phyloP scores from a whole-genome alignment of 768 basidiomycete species.

The Multifurca ochricompacta region DNA sequence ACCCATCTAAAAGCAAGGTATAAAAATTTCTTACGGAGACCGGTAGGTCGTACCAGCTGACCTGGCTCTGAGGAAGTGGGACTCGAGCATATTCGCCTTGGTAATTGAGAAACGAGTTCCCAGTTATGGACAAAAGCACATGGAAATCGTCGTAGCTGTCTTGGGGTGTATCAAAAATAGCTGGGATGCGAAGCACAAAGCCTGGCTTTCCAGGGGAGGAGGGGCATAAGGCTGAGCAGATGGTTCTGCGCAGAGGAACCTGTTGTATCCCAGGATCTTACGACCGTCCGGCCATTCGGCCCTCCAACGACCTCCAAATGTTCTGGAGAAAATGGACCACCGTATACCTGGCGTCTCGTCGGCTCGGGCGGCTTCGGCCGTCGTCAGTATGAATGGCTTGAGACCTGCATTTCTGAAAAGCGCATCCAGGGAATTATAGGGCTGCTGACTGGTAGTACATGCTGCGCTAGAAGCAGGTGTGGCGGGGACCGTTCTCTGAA shows the following conservation, averaged over 20 bases:
- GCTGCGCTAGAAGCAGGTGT: too few species aligned
- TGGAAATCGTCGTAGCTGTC: neutral
- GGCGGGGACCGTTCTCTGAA: neutral
- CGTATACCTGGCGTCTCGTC: neutral
- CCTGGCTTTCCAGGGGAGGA: neutral
- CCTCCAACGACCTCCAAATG: neutral
- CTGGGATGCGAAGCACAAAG: neutral
- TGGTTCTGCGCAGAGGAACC: neutral
- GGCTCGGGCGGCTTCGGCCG: neutral
- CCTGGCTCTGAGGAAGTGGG: neutral
- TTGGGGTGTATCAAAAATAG: neutral
- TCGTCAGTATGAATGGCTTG: neutral
- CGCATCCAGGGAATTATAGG: too few species aligned
- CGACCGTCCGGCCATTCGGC: neutral
- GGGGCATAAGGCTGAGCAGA: neutral
- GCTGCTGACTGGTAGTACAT: too few species aligned
- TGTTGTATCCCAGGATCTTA: neutral
- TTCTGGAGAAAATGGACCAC: accelerated
- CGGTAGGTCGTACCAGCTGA: neutral
- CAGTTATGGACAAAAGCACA: neutral
- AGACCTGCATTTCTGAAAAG: neutral
- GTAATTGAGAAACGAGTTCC: neutral
- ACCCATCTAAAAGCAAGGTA: neutral
- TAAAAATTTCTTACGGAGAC: neutral
- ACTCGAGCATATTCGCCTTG: neutral